Conservation (phyloP, 164 flowering plant genomes). For the Vitis rotundifolia region DNA sequence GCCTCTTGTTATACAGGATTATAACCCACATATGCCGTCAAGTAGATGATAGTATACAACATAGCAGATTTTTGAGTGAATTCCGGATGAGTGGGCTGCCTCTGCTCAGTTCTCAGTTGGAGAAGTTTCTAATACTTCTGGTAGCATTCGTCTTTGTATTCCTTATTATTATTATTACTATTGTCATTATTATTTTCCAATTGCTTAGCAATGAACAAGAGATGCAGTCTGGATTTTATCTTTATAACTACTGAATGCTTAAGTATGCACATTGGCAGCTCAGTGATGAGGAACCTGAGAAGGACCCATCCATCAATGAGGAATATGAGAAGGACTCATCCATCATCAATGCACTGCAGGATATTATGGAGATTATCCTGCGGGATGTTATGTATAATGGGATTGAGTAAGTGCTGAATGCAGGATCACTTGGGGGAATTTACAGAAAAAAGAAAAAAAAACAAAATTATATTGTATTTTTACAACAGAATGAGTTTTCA, state of each 20-base stretch:
- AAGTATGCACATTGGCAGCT: constrained; percentile 43
- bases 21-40: constrained; percentile 53
- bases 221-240: not conserved
- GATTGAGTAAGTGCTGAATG: constrained; percentile 50
- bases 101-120: constrained; percentile 71
- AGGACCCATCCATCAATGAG: too few species aligned
- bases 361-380: constrained; percentile 83
- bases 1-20: constrained; percentile 42
- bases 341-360: constrained; percentile 83
- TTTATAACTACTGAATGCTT: constrained; percentile 8
- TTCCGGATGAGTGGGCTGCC: constrained; percentile 82
- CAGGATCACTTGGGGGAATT: not conserved
- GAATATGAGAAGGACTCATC: constrained; percentile 32
- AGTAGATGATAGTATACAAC: constrained; percentile 53
- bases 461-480: not conserved
- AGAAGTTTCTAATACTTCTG: constrained; percentile 69
- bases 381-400: constrained; percentile 85
- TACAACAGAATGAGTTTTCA: not conserved
- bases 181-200: not conserved
- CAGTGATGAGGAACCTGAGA: constrained; percentile 38
- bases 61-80: constrained; percentile 47
- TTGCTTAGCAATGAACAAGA: not conserved
- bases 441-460: not conserved
- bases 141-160: constrained; percentile 35
- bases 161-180: not conserved